These are phyloP conservation scores for Thermothelomyces thermophilus DNA, from an alignment of 2,329 filamentous ascomycete species.

Conservation along the genomic window DNA sequence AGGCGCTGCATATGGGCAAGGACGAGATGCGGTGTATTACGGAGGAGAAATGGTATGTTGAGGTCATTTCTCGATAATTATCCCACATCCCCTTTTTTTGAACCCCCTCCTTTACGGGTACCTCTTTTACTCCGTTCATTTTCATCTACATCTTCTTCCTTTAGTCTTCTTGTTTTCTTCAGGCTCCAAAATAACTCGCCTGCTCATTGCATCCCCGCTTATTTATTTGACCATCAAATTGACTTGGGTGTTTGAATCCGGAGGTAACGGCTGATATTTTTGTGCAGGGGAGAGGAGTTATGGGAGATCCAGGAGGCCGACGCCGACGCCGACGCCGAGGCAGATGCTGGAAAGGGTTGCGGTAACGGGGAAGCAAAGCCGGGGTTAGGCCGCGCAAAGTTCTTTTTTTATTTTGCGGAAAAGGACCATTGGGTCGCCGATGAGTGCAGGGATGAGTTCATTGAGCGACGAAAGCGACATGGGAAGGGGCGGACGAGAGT, in stretches of 20 bases:
- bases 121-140: too few relatives aligned
- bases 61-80: too few relatives aligned
- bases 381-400: conserved; percentile 35
- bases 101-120: too few relatives aligned
- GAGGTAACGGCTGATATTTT: background rate
- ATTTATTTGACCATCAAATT: too few relatives aligned
- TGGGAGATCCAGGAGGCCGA: conserved; percentile 40
- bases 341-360: too few relatives aligned
- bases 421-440: conserved; percentile 58
- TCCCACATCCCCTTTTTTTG: too few relatives aligned
- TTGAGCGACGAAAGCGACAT: conserved; percentile 33
- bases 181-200: too few relatives aligned
- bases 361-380: conserved; percentile 16
- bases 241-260: too few relatives aligned
- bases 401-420: conserved; percentile 54
- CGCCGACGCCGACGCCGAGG: conserved; percentile 11
- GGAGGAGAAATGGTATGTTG: conserved; percentile 44
- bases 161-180: too few relatives aligned
- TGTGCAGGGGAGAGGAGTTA: conserved; percentile 43
- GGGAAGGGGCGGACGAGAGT: conserved; percentile 37
- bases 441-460: conserved; percentile 49
- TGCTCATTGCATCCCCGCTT: too few relatives aligned
- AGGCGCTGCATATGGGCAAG: conserved; percentile 52
- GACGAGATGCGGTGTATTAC: conserved; percentile 55
- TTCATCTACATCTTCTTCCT: too few relatives aligned